Percentiles rank a stretch among this genome's conserved stretches.
Conservation (phyloP, 108 stramenopile genomes). For the Poteriospumella lacustris region DNA sequence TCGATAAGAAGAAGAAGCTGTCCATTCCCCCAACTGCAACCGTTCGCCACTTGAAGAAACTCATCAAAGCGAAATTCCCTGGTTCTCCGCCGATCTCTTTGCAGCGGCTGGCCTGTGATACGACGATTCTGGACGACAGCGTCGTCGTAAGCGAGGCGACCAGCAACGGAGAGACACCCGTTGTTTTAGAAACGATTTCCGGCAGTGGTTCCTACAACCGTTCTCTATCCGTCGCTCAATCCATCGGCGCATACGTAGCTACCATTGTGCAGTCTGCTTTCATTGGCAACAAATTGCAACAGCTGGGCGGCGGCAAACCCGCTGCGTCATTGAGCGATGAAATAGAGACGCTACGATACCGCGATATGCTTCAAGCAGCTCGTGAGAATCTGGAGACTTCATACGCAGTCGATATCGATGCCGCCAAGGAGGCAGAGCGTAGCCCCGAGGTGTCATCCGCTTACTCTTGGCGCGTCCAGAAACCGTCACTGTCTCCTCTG, state of each 20-base stretch:
- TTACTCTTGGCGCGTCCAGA: no score
- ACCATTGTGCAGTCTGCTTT: not conserved
- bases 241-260: conserved; percentile 9
- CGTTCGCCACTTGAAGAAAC: conserved; percentile 8
- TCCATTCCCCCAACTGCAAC: not conserved
- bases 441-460: no score
- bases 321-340: not conserved
- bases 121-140: not conserved
- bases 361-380: no score
- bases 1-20: conserved; percentile 27
- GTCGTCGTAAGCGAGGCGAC: not conserved
- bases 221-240: not conserved
- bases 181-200: conserved; percentile 12
- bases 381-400: no score
- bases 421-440: no score
- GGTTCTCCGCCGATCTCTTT: conserved; percentile 4
- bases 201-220: not conserved
- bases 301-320: not conserved
- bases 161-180: not conserved
- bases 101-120: not conserved
- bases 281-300: not conserved
- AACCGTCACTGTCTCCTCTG: no score
- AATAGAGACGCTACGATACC: no score
- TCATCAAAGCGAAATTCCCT: conserved; percentile 9
- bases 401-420: no score